These are phyloP conservation scores for Phaeoacremonium minimum DNA, from an alignment of 2,329 filamentous ascomycete genomes.

Conservation along the genomic window DNA sequence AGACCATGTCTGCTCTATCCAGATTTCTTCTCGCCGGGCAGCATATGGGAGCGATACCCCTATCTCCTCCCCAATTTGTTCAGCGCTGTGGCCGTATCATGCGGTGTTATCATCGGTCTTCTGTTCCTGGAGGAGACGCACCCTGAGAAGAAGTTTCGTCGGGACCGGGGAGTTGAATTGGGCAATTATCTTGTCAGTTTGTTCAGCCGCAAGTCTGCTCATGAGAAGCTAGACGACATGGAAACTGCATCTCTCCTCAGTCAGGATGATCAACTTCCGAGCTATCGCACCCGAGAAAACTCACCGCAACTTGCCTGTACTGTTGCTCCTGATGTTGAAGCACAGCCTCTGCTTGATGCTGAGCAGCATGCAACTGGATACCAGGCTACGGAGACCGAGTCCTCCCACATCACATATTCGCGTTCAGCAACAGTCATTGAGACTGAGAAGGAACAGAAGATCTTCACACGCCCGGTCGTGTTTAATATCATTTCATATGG, in stretches of 20 bases:
- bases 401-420: too few relatives aligned
- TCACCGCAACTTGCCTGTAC: slow-evolving; percentile 43
- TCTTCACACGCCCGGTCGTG: slow-evolving; percentile 81
- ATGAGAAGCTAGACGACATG: slow-evolving; percentile 30
- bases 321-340: slow-evolving; percentile 17
- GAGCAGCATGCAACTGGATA: too few relatives aligned
- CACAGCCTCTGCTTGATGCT: slow-evolving; percentile 7
- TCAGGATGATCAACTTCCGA: slow-evolving; percentile 59
- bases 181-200: slow-evolving; percentile 64
- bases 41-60: slow-evolving; percentile 80
- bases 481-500: slow-evolving; percentile 87
- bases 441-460: slow-evolving; percentile 37
- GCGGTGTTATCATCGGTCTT: slow-evolving; percentile 73
- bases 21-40: slow-evolving; percentile 62
- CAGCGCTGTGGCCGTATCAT: slow-evolving; percentile 71
- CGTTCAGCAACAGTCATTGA: too few relatives aligned
- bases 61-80: slow-evolving; percentile 93
- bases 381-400: too few relatives aligned
- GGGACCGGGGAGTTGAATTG: slow-evolving; percentile 71
- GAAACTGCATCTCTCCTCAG: slow-evolving; percentile 63
- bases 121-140: slow-evolving; percentile 95
- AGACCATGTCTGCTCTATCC: slow-evolving; percentile 83
- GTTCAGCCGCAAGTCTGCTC: slow-evolving; percentile 34
- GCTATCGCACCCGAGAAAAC: slow-evolving; percentile 60
- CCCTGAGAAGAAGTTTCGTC: slow-evolving; percentile 69